Conservation (phyloP, 805 yeast genomes). For the Vanderwaltozyma yarrowii region DNA sequence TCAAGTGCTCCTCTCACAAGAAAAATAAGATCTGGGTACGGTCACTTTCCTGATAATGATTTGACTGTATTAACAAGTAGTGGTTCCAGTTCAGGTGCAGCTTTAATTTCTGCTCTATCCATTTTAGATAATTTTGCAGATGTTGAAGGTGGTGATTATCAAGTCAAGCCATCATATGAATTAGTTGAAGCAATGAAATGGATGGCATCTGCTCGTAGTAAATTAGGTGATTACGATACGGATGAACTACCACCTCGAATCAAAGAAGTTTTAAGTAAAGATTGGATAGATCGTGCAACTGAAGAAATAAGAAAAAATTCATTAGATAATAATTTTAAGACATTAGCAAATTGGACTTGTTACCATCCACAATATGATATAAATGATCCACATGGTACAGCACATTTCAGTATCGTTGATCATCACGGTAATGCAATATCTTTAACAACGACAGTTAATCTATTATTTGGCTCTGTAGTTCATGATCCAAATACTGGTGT, state of each 20-base stretch:
- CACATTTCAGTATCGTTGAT: conserved; percentile 80
- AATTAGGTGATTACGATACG: conserved; percentile 59
- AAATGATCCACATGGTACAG: conserved; percentile 81
- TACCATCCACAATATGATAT: conserved; percentile 73
- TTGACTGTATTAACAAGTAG: conserved; percentile 45
- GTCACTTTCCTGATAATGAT: conserved; percentile 29
- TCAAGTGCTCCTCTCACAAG: conserved; percentile 29
- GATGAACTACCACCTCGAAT: conserved; percentile 30
- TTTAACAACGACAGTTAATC: conserved; percentile 81
- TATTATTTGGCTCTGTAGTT: conserved; percentile 72
- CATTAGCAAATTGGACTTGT: conserved; percentile 54
- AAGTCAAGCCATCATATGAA: conserved; percentile 47
- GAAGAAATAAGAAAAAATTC: conserved; percentile 40
- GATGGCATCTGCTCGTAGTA: conserved; percentile 80
- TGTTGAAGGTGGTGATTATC: conserved; percentile 37
- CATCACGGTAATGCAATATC: conserved; percentile 65
- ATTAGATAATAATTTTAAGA: conserved; percentile 23
- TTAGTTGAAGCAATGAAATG: conserved; percentile 85
- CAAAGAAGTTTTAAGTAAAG: conserved; percentile 34
- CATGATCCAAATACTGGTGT: conserved; percentile 78
- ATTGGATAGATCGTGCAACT: conserved; percentile 49
- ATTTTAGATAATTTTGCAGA: conserved; percentile 42
- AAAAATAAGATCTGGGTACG: conserved; percentile 19
- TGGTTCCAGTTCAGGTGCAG: conserved; percentile 81
- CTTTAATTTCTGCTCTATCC: conserved; percentile 63